Base-by-base conservation (phyloP, 108 stramenopile species). In the Cyclotella atomus region DNA sequence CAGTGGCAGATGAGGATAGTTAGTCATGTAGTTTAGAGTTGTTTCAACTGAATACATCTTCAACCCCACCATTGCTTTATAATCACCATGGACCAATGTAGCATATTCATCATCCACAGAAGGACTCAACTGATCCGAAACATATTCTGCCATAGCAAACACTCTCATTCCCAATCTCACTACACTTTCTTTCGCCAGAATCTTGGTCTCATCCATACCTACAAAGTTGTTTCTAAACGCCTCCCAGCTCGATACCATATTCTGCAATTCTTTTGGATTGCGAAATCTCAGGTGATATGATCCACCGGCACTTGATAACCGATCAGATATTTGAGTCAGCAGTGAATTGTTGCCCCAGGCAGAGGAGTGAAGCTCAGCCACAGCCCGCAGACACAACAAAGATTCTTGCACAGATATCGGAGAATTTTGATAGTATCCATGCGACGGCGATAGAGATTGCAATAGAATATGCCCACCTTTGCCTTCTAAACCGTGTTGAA, bases 61-160 rank as follows among this genome's bases (percentile, higher is more conserved):
- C n/a, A n/a, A n/a, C n/a, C n/a, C n/a, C 50, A 68, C 66, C 92
- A 93, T 91, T 1, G 88, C 71, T 50, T 93, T 93, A 74, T 75
- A 89, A 75, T 93, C 89, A 15, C 92, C 92, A 75, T 93, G 92
- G 21, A 83, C 70, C 17, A 90, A 32, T 0, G 89, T 90, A 14
- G 90, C 89, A 73, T 85, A 90, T 28, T 67, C 73, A 44, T 87
- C 90, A 3, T 60, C 62, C 15, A 83, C 75, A 35, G 44, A 47
- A 24, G 90, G 90, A n/a, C 88, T 84, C 29, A 89, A 43, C 60
- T 89, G 59, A 28, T 83, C 54, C 27, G 85, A 88, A 23, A 94
- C 73, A 65, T 70, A 88, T 35, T 88, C 77, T 5, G 92, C 92
- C 49, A 82, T 46, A 44, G 76, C 72, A 34, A 70, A 64, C 10